Conservation (phyloP, 83 land plant genomes). For the Thuja plicata region DNA sequence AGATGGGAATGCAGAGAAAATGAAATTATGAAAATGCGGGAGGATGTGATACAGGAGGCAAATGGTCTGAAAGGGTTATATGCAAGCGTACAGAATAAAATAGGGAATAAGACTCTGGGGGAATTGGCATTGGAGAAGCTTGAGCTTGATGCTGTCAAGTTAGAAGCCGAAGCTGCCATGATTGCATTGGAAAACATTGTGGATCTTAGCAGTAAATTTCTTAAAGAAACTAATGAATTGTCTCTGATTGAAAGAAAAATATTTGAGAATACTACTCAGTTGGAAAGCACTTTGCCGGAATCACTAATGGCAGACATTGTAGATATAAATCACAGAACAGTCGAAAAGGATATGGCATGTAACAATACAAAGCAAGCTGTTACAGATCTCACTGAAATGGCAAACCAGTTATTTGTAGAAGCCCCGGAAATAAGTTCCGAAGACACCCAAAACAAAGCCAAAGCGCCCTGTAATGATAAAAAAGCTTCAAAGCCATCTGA, state of each 20-base stretch:
- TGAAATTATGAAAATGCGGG: constrained; percentile 39
- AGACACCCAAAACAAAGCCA: neutral
- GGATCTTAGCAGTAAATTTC: constrained; percentile 46
- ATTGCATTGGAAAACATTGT: constrained; percentile 48
- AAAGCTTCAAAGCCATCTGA: neutral
- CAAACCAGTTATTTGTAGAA: constrained; percentile 56
- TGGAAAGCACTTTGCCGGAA: neutral
- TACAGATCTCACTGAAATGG: constrained; percentile 44
- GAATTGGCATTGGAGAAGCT: constrained; percentile 56
- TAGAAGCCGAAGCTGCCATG: constrained; percentile 64
- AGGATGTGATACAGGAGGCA: constrained; percentile 39
- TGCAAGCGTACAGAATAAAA: constrained; percentile 30
- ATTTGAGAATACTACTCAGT: constrained; percentile 12
- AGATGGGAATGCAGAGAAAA: constrained; percentile 51
- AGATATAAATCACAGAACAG: constrained; percentile 7
- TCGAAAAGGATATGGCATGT: constrained; percentile 24
- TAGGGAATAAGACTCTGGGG: constrained; percentile 41
- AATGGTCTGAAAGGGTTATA: constrained; percentile 31
- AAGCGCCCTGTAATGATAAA: neutral
- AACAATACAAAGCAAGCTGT: constrained; percentile 45
- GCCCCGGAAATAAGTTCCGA: constrained; percentile 27
- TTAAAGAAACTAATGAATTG: constrained; percentile 20
- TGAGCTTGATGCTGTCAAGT: constrained; percentile 52
- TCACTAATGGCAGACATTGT: constrained; percentile 3
- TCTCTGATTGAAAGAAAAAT: constrained; percentile 2